Percentiles rank a stretch among this genome's conserved stretches.
Conservation (phyloP, 306 rosid species). For the Vigna nakashimae region DNA sequence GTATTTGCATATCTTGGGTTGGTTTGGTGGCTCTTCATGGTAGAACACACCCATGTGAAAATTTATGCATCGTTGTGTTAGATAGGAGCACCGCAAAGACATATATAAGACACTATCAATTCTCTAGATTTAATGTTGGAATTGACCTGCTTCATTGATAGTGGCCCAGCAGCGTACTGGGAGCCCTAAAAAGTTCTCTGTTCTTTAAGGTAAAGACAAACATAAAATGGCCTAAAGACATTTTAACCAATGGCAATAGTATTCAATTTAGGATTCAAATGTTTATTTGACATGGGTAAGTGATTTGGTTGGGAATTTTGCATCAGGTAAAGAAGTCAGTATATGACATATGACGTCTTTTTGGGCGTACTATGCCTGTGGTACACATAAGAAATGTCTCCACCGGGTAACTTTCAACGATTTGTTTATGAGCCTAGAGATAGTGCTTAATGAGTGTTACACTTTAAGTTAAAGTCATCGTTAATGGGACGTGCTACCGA, state of each 20-base stretch:
- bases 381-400: slow-evolving; percentile 21
- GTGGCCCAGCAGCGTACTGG: slow-evolving; percentile 68
- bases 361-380: background rate
- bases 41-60: slow-evolving; percentile 64
- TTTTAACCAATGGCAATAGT: slow-evolving; percentile 46
- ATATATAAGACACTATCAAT: slow-evolving; percentile 4
- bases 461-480: slow-evolving; percentile 68
- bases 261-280: slow-evolving; percentile 44
- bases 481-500: slow-evolving; percentile 64
- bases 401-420: slow-evolving; percentile 1
- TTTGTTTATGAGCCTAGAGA: slow-evolving; percentile 29
- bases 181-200: slow-evolving; percentile 39
- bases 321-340: background rate
- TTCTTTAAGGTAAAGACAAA: slow-evolving; percentile 77
- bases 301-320: slow-evolving; percentile 1
- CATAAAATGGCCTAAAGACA: slow-evolving; percentile 51
- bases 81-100: slow-evolving; percentile 5
- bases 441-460: slow-evolving; percentile 44
- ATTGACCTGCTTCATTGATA: slow-evolving; percentile 54
- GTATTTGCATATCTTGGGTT: slow-evolving; percentile 60
- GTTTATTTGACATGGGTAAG: slow-evolving; percentile 37
- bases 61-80: slow-evolving; percentile 16
- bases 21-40: slow-evolving; percentile 66
- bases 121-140: slow-evolving; percentile 37
- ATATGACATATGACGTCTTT: slow-evolving; percentile 13